Base-by-base conservation (phyloP, 495 filamentous ascomycete species). In the Staphylotrichum tortipilum region DNA sequence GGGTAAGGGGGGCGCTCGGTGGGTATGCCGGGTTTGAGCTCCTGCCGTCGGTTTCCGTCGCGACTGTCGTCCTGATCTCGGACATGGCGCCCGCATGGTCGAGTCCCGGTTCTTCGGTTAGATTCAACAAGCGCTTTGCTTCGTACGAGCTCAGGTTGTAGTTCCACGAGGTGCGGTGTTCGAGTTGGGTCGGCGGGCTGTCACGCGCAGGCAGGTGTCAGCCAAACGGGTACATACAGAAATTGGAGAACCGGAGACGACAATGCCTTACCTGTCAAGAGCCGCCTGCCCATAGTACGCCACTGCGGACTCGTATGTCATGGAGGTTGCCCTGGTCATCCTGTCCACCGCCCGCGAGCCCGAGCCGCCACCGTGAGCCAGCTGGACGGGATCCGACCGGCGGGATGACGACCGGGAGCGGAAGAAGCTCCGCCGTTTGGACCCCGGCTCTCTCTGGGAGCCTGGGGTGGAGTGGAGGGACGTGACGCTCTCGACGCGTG, bases 101-200 rank as follows among this genome's bases (percentile, higher is more conserved):
- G 28, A 64, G 49, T n/a, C 49, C 50, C 8, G 61, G 60, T 19
- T 64, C 64, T 48, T 70, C 69, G 18, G 55, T 53, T 15, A 69
- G 58, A 28, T 71, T 74, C 24, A 70, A 52, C 10, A 74, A 42
- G 22, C 69, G 65, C 35, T 69, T 60, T 9, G 68, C 64, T 49
- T 69, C 69, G 51, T 75, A 74, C 37, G 71, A 68, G 22, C 54
- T 51, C 19, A 63, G 39, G 42, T 74, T 64, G 54, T 72, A 71
- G 40, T 68, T 67, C 54, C 67, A 64, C 22, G 68, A 71, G 14
- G 64, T 53, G 46, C 63, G 68, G 38, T 63, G 59, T 28, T 50
- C 50, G 31, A 59, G 57, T 36, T 54, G 48, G 29, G 22, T 17
- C 8, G 59, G 56, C 50, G 60, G 55, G 33, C 58, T 68, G 37